Evolutionary conservation across 805 yeast species (phyloP), one percentile per base, ranked within the genome.

Genomic region (Metschnikowia hibisci): DNA sequence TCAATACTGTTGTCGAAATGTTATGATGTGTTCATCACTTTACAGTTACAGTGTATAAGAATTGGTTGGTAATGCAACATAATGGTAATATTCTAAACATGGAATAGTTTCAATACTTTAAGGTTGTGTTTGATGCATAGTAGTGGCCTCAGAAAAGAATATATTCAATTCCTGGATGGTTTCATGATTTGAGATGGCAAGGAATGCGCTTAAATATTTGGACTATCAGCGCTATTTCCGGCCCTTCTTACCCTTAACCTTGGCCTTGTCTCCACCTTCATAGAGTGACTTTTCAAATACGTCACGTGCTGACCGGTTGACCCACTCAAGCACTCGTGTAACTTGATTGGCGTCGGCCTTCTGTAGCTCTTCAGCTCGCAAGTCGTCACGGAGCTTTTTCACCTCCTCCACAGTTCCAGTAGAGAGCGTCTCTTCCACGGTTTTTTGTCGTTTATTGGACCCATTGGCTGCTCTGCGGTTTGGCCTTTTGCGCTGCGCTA

Each of bases 251-350:
- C 47, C 51, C 39, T 53, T 52, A n/a, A 49, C 37, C 51, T 60
- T 62, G 10, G 47, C 43, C 46, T 53, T 60, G 45, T 66, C 73
- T 4, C 73, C 76, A 12, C 85, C 86, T 12, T 79, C 84, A 47
- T 77, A 81, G 46, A 81, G 78, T 0, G 74, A 62, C 46, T 71
- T 69, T 4, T 80, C 85, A 12, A 69, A 61, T 32, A 60, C 57
- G 10, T 78, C 82, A 12, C 73, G 50, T 1, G 87, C 85, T 13
- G 70, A 62, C 7, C 79, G 71, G 53, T 82, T 82, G 20, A 79
- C 80, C 87, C 87, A 82, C 44, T 77, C 79, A 2, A 71, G 55
- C 26, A 80, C 78, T 41, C 81, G 61, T 15, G 66, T 64, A 39
- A 65, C 54, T 45, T 69, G 78, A 41, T 73, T 64, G 16, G 73